These are phyloP conservation scores for Aspergillus caelatus DNA, from an alignment of 2,329 filamentous ascomycete genomes.

Conservation along the genomic window DNA sequence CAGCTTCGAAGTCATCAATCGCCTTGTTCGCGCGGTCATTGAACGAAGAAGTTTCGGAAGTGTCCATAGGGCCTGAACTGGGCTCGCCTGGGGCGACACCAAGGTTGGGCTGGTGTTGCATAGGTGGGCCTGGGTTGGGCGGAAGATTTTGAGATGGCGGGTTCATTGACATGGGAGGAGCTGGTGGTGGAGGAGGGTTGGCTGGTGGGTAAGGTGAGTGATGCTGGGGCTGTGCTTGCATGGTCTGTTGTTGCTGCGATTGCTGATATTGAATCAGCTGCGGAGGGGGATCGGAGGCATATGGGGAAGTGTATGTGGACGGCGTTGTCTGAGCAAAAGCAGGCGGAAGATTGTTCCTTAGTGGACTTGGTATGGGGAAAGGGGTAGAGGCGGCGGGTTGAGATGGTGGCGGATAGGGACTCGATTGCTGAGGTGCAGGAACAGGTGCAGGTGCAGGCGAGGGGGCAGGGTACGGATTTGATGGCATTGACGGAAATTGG, in stretches of 20 bases:
- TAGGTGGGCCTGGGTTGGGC: constrained; percentile 13
- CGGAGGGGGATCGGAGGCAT: constrained; percentile 41
- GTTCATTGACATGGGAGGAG: constrained; percentile 12
- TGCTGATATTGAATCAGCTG: constrained; percentile 36
- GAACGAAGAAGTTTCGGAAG: constrained; percentile 40
- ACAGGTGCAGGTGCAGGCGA: constrained; percentile 22
- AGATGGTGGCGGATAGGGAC: constrained; percentile 26
- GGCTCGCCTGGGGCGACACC: constrained; percentile 24
- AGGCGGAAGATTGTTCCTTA: constrained; percentile 43
- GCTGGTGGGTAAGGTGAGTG: constrained; percentile 28
- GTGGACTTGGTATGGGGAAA: constrained; percentile 39
- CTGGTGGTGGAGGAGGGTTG: constrained; percentile 22
- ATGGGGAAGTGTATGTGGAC: constrained; percentile 46
- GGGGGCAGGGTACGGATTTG: constrained; percentile 36
- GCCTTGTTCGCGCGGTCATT: constrained; percentile 46
- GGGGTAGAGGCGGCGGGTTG: constrained; percentile 35
- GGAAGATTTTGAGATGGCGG: constrained; percentile 15
- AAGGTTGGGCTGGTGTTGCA: constrained; percentile 22
- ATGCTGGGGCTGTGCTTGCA: constrained; percentile 25
- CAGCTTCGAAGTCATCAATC: constrained; percentile 48
- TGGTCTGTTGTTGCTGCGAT: constrained; percentile 33
- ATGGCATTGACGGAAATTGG: constrained; percentile 41
- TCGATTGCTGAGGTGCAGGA: constrained; percentile 23
- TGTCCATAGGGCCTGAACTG: constrained; percentile 21
- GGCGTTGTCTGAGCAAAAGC: constrained; percentile 41